Conservation (phyloP, 2,329 filamentous ascomycete species). For the Didymellaceae sp. region DNA sequence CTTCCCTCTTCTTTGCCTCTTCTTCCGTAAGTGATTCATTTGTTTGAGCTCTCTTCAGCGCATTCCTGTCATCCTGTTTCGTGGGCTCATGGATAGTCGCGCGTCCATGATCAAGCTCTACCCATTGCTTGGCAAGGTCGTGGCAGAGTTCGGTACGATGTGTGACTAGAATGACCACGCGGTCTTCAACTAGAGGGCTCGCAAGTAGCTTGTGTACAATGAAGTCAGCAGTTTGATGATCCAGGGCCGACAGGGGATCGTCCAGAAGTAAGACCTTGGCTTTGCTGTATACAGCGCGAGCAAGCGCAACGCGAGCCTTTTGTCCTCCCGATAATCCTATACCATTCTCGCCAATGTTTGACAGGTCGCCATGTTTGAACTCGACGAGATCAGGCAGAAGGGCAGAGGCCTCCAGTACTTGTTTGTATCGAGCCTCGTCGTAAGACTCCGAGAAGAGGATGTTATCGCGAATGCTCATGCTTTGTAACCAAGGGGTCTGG, state of each 20-base stretch:
- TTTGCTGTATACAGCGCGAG: conserved; percentile 65
- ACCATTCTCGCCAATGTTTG: conserved; percentile 67
- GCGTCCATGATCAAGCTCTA: conserved; percentile 70
- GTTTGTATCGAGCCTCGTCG: conserved; percentile 71
- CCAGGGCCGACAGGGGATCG: conserved; percentile 65
- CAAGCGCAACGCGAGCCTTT: conserved; percentile 66
- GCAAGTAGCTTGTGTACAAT: conserved; percentile 65
- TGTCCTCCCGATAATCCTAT: conserved; percentile 67
- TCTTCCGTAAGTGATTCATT: conserved; percentile 46
- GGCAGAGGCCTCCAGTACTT: conserved; percentile 71
- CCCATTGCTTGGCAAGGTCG: conserved; percentile 73
- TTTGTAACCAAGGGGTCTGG: conserved; percentile 72
- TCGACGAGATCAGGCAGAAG: conserved; percentile 66
- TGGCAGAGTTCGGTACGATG: conserved; percentile 74
- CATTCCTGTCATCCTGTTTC: conserved; percentile 54
- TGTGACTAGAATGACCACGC: conserved; percentile 66
- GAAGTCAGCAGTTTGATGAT: conserved; percentile 68
- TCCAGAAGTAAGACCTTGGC: conserved; percentile 63
- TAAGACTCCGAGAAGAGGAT: conserved; percentile 70
- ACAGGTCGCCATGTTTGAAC: conserved; percentile 69
- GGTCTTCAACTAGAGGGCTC: conserved; percentile 60
- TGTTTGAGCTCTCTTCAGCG: conserved; percentile 50
- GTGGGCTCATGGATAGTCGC: conserved; percentile 54
- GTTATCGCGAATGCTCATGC: conserved; percentile 73
- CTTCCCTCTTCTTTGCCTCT: conserved; percentile 44